Conservation (phyloP, 306 rosid genomes). For the Corylus heterophylla region DNA sequence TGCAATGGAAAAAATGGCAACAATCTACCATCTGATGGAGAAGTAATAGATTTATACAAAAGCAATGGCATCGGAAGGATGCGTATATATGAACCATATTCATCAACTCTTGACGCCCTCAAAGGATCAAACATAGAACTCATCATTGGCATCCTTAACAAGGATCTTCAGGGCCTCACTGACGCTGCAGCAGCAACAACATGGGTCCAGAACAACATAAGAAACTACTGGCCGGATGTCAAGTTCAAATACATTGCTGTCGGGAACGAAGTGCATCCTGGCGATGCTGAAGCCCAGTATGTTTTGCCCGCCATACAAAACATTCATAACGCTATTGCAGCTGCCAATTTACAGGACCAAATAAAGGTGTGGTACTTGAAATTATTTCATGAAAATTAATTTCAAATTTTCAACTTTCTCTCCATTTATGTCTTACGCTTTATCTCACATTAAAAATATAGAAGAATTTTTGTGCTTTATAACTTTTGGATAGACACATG, state of each 20-base stretch:
- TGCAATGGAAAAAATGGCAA: conserved; percentile 45
- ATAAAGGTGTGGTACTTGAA: conserved; percentile 30
- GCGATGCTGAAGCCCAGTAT: conserved; percentile 11
- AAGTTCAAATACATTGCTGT: conserved; percentile 44
- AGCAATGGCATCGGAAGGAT: conserved; percentile 33
- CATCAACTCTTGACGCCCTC: conserved; percentile 42
- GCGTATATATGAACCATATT: conserved; percentile 42
- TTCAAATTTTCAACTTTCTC: no score
- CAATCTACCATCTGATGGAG: conserved; percentile 39
- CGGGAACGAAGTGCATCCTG: conserved; percentile 48
- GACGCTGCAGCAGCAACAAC: conserved; percentile 29
- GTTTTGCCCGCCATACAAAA: conserved; percentile 38
- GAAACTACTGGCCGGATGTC: conserved; percentile 35
- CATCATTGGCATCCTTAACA: conserved; percentile 29
- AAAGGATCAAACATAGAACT: conserved; percentile 55
- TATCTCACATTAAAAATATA: no score
- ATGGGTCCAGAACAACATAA: conserved; percentile 41
- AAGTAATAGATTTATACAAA: conserved; percentile 38
- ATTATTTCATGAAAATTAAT: no score
- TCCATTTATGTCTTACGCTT: no score
- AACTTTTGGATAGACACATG: no score
- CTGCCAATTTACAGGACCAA: conserved; percentile 43
- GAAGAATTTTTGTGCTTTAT: no score
- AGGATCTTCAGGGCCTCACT: conserved; percentile 22
- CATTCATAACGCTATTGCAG: conserved; percentile 36